Conservation (phyloP, 495 filamentous ascomycete species). For the Neurospora sp. region DNA sequence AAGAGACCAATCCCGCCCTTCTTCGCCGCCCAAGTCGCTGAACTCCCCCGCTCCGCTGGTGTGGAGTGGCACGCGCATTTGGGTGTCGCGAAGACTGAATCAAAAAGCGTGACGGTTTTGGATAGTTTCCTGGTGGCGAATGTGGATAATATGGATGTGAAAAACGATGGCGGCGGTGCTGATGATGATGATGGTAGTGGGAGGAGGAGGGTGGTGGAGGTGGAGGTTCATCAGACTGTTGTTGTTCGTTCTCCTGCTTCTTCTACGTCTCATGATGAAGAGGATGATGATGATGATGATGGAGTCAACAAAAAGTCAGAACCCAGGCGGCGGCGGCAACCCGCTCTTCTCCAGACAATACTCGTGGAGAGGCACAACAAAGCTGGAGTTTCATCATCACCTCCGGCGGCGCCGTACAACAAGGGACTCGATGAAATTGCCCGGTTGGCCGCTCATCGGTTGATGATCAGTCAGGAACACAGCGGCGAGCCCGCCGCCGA, state of each 20-base stretch:
- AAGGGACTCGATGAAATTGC: not conserved
- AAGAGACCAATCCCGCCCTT: conserved; percentile 43
- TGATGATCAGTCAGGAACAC: conserved; percentile 2
- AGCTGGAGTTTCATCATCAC: not conserved
- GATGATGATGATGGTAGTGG: not conserved
- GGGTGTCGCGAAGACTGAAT: conserved; percentile 11
- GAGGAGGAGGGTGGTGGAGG: not conserved
- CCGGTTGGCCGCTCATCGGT: not conserved
- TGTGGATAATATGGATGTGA: not conserved
- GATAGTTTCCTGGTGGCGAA: not conserved
- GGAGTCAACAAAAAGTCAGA: not conserved
- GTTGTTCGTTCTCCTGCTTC: conserved; percentile 1
- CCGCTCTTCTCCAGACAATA: conserved; percentile 13
- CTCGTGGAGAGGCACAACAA: conserved; percentile 5
- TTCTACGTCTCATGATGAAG: not conserved
- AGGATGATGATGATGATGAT: not conserved
- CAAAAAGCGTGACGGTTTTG: not conserved
- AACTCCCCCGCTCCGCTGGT: conserved; percentile 17
- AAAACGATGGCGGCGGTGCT: not conserved
- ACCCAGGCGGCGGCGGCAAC: not conserved
- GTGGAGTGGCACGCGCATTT: conserved; percentile 27
- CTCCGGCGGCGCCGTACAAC: not conserved
- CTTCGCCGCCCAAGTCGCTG: conserved; percentile 53
- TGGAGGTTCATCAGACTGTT: conserved; percentile 6
- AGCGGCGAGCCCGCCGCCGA: not conserved